A percentile compares a stretch with the other conserved stretches of the same genome.
Conservation (phyloP, 83 land plant species). For the Larix sibirica region DNA sequence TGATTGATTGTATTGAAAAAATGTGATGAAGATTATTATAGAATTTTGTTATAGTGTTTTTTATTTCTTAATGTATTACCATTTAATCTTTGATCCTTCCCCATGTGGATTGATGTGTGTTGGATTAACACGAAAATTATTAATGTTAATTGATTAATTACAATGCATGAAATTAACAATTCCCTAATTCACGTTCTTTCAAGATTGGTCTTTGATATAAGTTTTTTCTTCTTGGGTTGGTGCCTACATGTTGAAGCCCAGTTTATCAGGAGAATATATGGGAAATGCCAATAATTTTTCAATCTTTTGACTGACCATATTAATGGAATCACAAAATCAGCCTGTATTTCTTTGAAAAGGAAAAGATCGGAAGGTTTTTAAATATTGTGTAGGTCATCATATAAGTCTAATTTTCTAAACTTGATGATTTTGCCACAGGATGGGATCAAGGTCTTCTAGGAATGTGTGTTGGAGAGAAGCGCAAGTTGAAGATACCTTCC, state of each 20-base stretch:
- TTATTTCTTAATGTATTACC: too few relatives aligned
- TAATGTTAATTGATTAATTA: background rate
- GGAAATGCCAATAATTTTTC: background rate
- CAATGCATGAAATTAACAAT: background rate
- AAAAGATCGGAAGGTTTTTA: background rate
- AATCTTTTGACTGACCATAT: background rate
- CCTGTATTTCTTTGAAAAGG: background rate
- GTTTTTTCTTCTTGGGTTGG: background rate
- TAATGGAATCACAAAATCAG: background rate
- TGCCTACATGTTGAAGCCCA: background rate
- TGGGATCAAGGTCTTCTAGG: slow-evolving; percentile 99
- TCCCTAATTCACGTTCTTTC: background rate
- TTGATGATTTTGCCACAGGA: slow-evolving; percentile 41
- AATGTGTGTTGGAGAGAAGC: slow-evolving; percentile 96
- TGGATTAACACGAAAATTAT: background rate
- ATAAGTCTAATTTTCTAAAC: background rate
- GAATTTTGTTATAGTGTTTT: too few relatives aligned
- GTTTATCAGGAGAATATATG: background rate
- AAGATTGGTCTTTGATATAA: background rate
- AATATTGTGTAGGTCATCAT: background rate
- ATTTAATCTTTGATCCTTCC: background rate
- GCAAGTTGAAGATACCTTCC: slow-evolving; percentile 94
- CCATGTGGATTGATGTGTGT: background rate
- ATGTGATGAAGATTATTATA: too few relatives aligned
- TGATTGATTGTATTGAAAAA: too few relatives aligned